These are phyloP conservation scores for Venustampulla echinocandica DNA, from an alignment of 495 filamentous ascomycete species.

Conservation along the genomic window DNA sequence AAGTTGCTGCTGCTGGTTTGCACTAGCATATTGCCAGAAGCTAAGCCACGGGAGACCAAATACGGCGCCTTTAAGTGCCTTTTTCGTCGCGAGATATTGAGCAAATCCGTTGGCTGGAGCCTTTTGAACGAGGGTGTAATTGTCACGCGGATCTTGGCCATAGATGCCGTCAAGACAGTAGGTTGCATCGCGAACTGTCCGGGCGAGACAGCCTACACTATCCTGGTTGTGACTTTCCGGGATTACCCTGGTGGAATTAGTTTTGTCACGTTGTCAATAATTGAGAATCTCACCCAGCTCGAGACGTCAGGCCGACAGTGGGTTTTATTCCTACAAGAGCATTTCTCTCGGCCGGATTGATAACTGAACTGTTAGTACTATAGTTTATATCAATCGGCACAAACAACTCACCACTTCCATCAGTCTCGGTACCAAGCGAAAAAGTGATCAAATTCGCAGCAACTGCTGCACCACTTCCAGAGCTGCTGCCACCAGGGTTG, in stretches of 20 bases:
- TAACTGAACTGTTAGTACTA: no score
- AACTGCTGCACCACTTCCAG: constrained; percentile 54
- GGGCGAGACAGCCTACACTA: constrained; percentile 56
- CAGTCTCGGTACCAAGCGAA: constrained; percentile 65
- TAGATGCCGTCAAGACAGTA: constrained; percentile 60
- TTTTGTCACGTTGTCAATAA: neutral
- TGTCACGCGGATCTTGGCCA: constrained; percentile 46
- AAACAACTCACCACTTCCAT: no score
- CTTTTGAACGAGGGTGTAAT: constrained; percentile 48
- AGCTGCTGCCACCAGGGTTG: constrained; percentile 58
- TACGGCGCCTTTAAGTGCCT: constrained; percentile 47
- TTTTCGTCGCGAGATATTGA: constrained; percentile 43
- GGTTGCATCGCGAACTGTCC: constrained; percentile 57
- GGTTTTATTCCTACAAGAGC: constrained; percentile 60
- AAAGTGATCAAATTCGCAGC: constrained; percentile 53
- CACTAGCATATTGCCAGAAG: constrained; percentile 53
- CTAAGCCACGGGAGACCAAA: constrained; percentile 65
- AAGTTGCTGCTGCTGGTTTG: constrained; percentile 43
- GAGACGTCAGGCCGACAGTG: constrained; percentile 54
- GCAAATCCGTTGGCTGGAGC: constrained; percentile 48
- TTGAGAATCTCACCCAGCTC: constrained; percentile 34
- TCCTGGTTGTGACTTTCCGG: constrained; percentile 60
- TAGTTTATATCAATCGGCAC: no score
- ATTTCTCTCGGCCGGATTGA: constrained; percentile 61
- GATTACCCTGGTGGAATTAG: constrained; percentile 38